Percentiles rank a stretch among this genome's conserved stretches.
These are phyloP conservation scores for Fusarium albosuccineum DNA, from an alignment of 2,329 filamentous ascomycete genomes.

Conservation along the genomic window DNA sequence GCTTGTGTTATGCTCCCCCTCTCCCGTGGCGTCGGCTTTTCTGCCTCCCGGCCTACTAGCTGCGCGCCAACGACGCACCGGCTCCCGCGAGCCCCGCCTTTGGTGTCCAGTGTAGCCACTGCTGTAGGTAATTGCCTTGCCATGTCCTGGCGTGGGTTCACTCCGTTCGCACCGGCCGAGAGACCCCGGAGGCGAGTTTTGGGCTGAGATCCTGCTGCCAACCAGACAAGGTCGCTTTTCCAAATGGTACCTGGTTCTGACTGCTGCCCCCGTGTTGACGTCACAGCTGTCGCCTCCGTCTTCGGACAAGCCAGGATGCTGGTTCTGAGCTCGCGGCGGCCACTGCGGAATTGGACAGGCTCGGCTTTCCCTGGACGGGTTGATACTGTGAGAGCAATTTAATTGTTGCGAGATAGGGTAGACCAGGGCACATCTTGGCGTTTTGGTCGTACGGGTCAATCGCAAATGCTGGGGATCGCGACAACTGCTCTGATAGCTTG, in stretches of 20 bases:
- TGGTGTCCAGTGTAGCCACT: constrained; percentile 18
- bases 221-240: constrained; percentile 16
- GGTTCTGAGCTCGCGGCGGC: constrained; percentile 9
- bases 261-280: constrained; percentile 16
- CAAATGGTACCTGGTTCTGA: constrained; percentile 7
- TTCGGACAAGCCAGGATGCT: constrained; percentile 11
- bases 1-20: constrained; percentile 42
- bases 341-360: constrained; percentile 28
- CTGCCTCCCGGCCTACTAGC: constrained; percentile 42
- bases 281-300: constrained; percentile 18
- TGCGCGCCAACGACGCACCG: constrained; percentile 37
- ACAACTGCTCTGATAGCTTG: constrained; percentile 16
- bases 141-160: constrained; percentile 32
- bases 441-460: neutral
- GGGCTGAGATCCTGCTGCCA: constrained; percentile 24
- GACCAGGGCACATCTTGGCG: constrained; percentile 30
- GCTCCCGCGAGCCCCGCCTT: constrained; percentile 33
- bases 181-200: constrained; percentile 33
- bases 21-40: constrained; percentile 44
- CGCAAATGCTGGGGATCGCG: constrained; percentile 31
- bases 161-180: constrained; percentile 42
- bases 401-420: constrained; percentile 22
- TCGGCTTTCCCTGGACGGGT: constrained; percentile 1
- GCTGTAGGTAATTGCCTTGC: constrained; percentile 26
- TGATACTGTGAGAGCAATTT: constrained; percentile 2